These are phyloP conservation scores for Epithemia pelagica DNA, from an alignment of 108 stramenopile genomes.

Conservation along the genomic window DNA sequence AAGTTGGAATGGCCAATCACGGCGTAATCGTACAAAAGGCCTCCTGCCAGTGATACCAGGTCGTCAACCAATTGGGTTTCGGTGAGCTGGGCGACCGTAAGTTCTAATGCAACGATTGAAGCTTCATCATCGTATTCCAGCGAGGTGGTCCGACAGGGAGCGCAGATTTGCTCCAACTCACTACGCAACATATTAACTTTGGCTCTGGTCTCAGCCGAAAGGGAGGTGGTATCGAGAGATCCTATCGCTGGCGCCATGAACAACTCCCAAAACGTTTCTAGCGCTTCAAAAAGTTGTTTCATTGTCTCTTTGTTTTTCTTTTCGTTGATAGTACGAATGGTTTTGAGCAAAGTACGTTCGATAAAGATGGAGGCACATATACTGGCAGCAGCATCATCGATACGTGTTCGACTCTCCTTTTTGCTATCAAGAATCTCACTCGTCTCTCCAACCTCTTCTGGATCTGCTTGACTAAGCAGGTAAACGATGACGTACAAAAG, in stretches of 20 bases:
- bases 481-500: constrained; percentile 56
- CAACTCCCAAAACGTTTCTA: constrained; percentile 58
- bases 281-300: constrained; percentile 11
- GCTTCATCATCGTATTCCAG: not conserved
- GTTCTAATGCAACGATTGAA: constrained; percentile 12
- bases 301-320: constrained; percentile 12
- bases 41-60: constrained; percentile 34
- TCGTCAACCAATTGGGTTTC: constrained; percentile 21
- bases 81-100: constrained; percentile 20
- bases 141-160: not conserved
- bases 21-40: constrained; percentile 63
- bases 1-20: constrained; percentile 50
- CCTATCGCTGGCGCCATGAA: constrained; percentile 40
- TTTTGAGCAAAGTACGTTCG: constrained; percentile 33
- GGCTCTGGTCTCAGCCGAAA: constrained; percentile 1
- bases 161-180: constrained; percentile 5
- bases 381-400: constrained; percentile 48
- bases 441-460: constrained; percentile 41
- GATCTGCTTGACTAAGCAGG: constrained; percentile 52
- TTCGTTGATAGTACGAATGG: constrained; percentile 6
- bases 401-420: constrained; percentile 25
- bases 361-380: constrained; percentile 64
- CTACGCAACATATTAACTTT: constrained; percentile 13
- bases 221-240: constrained; percentile 5
- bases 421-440: constrained; percentile 33